These are phyloP conservation scores for Zygosaccharomyces lentus DNA, from an alignment of 805 yeast genomes.

Conservation along the genomic window DNA sequence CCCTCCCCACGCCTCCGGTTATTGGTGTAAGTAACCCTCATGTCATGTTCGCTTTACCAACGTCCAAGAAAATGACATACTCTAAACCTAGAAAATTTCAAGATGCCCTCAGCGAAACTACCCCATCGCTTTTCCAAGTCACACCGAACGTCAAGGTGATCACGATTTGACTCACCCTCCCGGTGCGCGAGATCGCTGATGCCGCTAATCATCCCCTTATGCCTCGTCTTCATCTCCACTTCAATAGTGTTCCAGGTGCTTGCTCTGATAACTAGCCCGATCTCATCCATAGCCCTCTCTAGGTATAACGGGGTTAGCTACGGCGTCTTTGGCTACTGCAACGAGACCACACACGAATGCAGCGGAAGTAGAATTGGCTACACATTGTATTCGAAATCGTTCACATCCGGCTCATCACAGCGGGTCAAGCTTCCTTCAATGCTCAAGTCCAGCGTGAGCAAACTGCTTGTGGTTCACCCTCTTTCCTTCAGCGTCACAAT, in stretches of 20 bases:
- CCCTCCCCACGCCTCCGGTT: no score
- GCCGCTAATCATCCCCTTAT: background rate
- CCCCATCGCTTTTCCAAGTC: background rate
- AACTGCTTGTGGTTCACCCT: conserved; percentile 62
- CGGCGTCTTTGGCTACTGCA: conserved; percentile 72
- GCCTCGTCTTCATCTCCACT: conserved; percentile 38
- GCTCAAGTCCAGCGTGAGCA: conserved; percentile 55
- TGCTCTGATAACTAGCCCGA: conserved; percentile 58
- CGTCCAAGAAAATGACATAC: no score
- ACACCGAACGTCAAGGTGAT: conserved; percentile 2
- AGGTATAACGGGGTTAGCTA: conserved; percentile 47
- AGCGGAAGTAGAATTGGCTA: background rate
- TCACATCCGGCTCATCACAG: conserved; percentile 24
- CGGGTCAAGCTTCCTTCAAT: conserved; percentile 53
- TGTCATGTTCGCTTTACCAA: no score
- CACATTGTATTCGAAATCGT: conserved; percentile 9
- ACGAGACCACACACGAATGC: conserved; percentile 8
- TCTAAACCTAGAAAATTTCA: no score
- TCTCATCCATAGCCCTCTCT: conserved; percentile 49
- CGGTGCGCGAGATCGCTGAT: background rate
- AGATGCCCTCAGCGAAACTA: background rate
- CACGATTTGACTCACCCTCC: background rate
- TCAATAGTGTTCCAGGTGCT: conserved; percentile 56
- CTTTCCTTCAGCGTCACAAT: conserved; percentile 55
- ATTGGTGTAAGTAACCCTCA: no score